Conservation (phyloP, 1,284 basidiomycete genomes). For the Trametes versicolor region DNA sequence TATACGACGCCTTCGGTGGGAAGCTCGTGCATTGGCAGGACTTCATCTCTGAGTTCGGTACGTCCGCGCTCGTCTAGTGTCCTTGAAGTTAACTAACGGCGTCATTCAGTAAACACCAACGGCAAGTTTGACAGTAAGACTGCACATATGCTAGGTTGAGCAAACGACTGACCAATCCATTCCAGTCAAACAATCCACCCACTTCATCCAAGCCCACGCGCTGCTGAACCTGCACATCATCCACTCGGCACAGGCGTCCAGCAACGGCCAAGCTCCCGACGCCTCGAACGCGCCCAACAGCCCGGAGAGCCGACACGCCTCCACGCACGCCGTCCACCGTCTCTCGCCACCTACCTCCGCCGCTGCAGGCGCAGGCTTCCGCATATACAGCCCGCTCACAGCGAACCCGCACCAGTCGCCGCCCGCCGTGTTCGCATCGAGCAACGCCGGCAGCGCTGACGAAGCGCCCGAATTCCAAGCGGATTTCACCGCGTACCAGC, state of each 20-base stretch:
- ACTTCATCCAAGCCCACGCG: constrained; percentile 81
- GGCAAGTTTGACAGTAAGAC: constrained; percentile 53
- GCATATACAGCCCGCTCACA: constrained; percentile 66
- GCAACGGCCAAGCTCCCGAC: constrained; percentile 35
- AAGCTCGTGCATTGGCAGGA: constrained; percentile 20
- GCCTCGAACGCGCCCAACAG: constrained; percentile 23
- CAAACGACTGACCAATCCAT: constrained; percentile 9
- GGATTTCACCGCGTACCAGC: constrained; percentile 75
- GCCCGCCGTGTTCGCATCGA: constrained; percentile 35
- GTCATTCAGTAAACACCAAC: constrained; percentile 44
- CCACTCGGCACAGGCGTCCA: constrained; percentile 69
- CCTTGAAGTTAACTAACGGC: neutral
- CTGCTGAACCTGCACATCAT: constrained; percentile 80
- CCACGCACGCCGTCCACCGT: constrained; percentile 62
- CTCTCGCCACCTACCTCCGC: constrained; percentile 33
- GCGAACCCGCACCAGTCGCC: constrained; percentile 50
- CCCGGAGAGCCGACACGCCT: constrained; percentile 45
- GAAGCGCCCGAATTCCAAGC: constrained; percentile 48
- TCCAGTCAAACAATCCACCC: constrained; percentile 75
- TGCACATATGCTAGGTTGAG: constrained; percentile 1
- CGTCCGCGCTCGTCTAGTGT: constrained; percentile 20
- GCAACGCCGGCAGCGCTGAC: constrained; percentile 18
- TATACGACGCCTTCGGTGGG: constrained; percentile 57
- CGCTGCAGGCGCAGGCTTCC: constrained; percentile 57
- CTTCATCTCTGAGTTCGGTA: constrained; percentile 65